Conservation (phyloP, 1,139 yeast genomes). For the Kodamaea arcana region DNA sequence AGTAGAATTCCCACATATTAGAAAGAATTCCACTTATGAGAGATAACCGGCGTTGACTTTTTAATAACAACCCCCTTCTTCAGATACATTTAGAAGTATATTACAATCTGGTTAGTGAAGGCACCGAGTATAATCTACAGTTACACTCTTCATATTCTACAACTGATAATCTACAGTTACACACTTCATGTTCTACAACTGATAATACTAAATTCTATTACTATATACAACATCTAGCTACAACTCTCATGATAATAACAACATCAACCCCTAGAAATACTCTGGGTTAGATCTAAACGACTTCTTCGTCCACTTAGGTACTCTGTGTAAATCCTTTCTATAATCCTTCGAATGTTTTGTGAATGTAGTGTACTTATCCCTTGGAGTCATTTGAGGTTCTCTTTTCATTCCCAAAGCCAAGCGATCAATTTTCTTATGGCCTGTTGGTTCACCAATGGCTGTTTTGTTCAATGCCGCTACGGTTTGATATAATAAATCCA, state of each 20-base stretch:
- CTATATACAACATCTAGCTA: not conserved
- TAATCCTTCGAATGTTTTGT: constrained; percentile 70
- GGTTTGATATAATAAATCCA: constrained; percentile 66
- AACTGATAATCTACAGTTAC: not conserved
- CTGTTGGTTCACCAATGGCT: constrained; percentile 36
- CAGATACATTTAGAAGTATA: no score
- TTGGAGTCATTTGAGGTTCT: constrained; percentile 73
- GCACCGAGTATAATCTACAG: no score
- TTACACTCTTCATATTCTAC: no score
- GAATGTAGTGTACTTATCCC: constrained; percentile 86
- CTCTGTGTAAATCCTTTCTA: constrained; percentile 82
- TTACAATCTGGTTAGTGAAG: no score
- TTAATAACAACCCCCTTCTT: no score
- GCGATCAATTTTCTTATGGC: constrained; percentile 50
- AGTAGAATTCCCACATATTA: no score
- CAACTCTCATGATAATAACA: not conserved
- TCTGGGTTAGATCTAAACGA: constrained; percentile 79
- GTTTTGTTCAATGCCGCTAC: constrained; percentile 27
- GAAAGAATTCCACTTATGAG: no score
- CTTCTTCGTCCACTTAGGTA: constrained; percentile 86
- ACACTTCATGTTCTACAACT: no score
- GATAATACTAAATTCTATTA: not conserved
- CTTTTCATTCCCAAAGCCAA: constrained; percentile 63
- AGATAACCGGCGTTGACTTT: no score
- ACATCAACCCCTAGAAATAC: constrained; percentile 51